These are phyloP conservation scores for Fragilariopsis cylindrus DNA, from an alignment of 108 stramenopile genomes.

Conservation along the genomic window DNA sequence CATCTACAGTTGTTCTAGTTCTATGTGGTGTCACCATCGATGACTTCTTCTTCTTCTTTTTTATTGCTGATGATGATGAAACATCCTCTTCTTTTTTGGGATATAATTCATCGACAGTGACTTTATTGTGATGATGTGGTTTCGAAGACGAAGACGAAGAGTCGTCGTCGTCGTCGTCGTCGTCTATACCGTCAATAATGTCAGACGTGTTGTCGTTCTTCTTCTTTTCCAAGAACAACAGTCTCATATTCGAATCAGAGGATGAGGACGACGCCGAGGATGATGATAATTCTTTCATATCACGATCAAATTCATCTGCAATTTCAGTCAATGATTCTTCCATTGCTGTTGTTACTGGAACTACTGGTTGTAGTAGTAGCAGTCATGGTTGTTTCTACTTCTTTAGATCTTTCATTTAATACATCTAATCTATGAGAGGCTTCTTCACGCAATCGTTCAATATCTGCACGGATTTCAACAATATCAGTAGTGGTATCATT, in stretches of 20 bases:
- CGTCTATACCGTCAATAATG: not conserved
- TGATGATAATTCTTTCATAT: not conserved
- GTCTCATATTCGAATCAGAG: not conserved
- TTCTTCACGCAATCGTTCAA: constrained; percentile 62
- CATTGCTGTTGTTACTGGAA: too few relatives aligned
- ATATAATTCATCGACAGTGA: too few relatives aligned
- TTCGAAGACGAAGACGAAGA: not conserved
- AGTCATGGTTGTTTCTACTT: not conserved
- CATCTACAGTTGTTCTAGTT: too few relatives aligned
- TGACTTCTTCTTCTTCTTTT: too few relatives aligned
- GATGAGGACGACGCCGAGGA: not conserved
- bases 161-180: not conserved
- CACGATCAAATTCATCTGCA: constrained; percentile 8
- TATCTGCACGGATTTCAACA: constrained; percentile 49
- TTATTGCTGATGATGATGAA: too few relatives aligned
- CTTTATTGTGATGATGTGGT: too few relatives aligned
- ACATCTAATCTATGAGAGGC: constrained; percentile 56
- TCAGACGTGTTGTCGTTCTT: not conserved
- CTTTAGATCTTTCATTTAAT: constrained; percentile 37
- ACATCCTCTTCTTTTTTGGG: too few relatives aligned
- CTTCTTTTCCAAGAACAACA: not conserved
- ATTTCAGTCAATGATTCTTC: not conserved
- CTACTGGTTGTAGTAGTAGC: constrained; percentile 4
- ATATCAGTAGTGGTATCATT: too few relatives aligned
- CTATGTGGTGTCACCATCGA: too few relatives aligned